These are phyloP conservation scores for Xylaria sp. DNA, from an alignment of 2,329 filamentous ascomycete genomes.

Conservation along the genomic window DNA sequence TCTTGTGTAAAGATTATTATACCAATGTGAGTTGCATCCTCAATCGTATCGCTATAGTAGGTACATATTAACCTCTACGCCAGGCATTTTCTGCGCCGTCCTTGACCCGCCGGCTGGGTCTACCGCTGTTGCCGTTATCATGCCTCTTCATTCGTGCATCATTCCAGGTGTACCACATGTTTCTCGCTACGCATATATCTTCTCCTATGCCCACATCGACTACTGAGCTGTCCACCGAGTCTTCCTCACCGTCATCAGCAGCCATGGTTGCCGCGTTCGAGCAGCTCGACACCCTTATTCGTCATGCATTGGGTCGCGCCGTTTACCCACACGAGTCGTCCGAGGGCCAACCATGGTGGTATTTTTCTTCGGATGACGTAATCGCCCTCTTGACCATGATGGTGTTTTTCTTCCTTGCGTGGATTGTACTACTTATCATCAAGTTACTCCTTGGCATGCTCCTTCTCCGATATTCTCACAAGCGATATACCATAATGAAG, in stretches of 20 bases:
- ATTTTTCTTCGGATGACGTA: conserved; percentile 75
- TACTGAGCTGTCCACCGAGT: conserved; percentile 73
- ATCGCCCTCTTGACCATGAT: conserved; percentile 85
- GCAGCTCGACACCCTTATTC: conserved; percentile 80
- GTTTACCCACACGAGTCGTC: conserved; percentile 64
- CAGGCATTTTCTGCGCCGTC: conserved; percentile 92
- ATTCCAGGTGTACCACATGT: conserved; percentile 98
- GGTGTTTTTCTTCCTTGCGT: conserved; percentile 84
- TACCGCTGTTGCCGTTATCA: conserved; percentile 91
- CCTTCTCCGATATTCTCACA: conserved; percentile 81
- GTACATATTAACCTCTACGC: conserved; percentile 17
- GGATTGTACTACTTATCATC: conserved; percentile 83
- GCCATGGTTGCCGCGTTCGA: conserved; percentile 81
- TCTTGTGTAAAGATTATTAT: conserved; percentile 97
- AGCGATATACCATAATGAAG: conserved; percentile 85
- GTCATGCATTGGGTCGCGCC: conserved; percentile 79
- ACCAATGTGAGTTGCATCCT: conserved; percentile 73
- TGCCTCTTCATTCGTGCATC: conserved; percentile 96
- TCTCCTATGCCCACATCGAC: conserved; percentile 75
- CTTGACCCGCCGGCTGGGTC: conserved; percentile 85
- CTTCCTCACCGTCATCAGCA: conserved; percentile 72
- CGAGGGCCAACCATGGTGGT: conserved; percentile 58
- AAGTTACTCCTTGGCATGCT: conserved; percentile 92
- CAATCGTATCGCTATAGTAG: neutral
- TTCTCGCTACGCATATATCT: conserved; percentile 86